Conservation (phyloP, 1,284 basidiomycete genomes). For the Irpex sp. region DNA sequence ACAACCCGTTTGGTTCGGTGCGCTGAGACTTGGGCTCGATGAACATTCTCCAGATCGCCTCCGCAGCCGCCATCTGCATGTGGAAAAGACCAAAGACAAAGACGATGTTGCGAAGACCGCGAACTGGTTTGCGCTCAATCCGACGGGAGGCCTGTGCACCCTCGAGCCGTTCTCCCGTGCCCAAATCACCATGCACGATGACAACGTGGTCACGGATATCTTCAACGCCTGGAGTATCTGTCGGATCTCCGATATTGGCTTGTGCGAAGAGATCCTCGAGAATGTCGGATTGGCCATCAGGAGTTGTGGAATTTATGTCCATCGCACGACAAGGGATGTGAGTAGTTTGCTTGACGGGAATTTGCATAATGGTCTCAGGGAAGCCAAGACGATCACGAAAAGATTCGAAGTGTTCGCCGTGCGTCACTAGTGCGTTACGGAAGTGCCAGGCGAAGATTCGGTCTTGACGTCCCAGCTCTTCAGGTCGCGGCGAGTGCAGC, state of each 20-base stretch:
- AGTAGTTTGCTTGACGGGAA: slow-evolving; percentile 5
- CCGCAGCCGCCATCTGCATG: slow-evolving; percentile 32
- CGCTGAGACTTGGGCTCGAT: slow-evolving; percentile 15
- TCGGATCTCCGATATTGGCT: neutral
- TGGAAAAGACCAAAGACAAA: slow-evolving; percentile 33
- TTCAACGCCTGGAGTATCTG: neutral
- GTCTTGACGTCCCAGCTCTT: neutral
- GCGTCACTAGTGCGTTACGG: slow-evolving; percentile 8
- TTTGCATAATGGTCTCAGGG: slow-evolving; percentile 10
- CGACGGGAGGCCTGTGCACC: slow-evolving; percentile 14
- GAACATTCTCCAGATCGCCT: slow-evolving; percentile 29
- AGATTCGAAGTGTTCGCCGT: slow-evolving; percentile 4
- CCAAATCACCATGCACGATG: slow-evolving; percentile 10
- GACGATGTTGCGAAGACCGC: slow-evolving; percentile 23
- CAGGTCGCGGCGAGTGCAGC: neutral
- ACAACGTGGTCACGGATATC: slow-evolving; percentile 1
- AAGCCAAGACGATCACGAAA: slow-evolving; percentile 15
- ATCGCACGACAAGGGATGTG: neutral
- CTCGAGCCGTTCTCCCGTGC: slow-evolving; percentile 21
- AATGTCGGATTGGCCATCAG: slow-evolving; percentile 2
- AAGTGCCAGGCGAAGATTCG: slow-evolving; percentile 7
- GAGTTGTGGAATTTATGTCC: slow-evolving; percentile 6
- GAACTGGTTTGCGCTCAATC: slow-evolving; percentile 21
- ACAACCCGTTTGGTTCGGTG: neutral
- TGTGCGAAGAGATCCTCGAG: slow-evolving; percentile 5